Evolutionary conservation across 225 moss, liverwort and hornwort species (phyloP), one percentile per base, ranked within the genome.

Genomic region (Thuidium tamariscinum): DNA sequence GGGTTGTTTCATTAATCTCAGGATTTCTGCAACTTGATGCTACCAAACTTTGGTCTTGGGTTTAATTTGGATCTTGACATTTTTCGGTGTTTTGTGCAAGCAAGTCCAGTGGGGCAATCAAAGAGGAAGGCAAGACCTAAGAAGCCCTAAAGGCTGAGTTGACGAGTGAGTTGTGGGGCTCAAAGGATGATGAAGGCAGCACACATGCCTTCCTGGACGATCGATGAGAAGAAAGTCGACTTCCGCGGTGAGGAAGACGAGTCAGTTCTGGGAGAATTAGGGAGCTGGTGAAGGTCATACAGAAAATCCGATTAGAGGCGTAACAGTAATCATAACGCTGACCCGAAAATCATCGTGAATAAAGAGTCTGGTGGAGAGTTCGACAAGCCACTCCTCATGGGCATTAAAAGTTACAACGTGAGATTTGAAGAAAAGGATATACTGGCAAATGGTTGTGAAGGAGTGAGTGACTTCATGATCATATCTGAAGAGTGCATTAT

Each of bases 151-250:
- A 89, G 61, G 83, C 87, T 8, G 81, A 91, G 70, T 18, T 90
- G 19, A n/a, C 86, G 5, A 90, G 90, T 37, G 91, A 91, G 7
- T 51, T 91, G 30, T 91, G 87, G 89, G 78, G 51, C 49, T 46
- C 81, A 13, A 93, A 70, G 77, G 89, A 91, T 7, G 80, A 83
- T 5, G 65, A 5, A 7, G 91, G 91, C 62, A 82, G 32, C 80
- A 88, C 93, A 32, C 91, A 88, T 26, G 77, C 81, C 8, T 90
- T 91, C 49, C 78, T 93, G 6, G 93, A 93, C 68, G 84, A n/a
- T n/a, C n/a, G n/a, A 91, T 32, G 79, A 89, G 6, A 77, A 81
- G 56, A 83, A 86, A 29, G 32, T 90, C 9, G 62, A 84, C 34
- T 25, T 86, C 20, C 74, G 36, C 4, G 89, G 85, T 14, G 51